phyloP scores from a whole-genome alignment of 2,329 filamentous ascomycete species.

The Hymenoscyphus salicellus region DNA sequence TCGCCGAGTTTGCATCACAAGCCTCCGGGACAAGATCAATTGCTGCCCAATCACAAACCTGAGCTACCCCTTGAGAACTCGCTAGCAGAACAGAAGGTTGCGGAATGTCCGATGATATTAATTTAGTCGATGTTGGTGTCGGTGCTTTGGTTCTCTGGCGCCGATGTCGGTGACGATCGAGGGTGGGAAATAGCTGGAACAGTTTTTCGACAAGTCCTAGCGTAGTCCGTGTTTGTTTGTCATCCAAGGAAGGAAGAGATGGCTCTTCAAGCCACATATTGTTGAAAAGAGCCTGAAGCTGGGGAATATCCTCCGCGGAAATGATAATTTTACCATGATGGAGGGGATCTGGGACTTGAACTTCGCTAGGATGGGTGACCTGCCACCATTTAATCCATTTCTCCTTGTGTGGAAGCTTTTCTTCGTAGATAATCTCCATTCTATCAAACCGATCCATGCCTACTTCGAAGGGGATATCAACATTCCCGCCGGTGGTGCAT shows the following conservation, averaged over 20 bases:
- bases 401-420: not conserved
- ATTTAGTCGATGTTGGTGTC: too few species aligned
- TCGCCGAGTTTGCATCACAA: too few species aligned
- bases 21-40: too few species aligned
- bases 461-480: not conserved
- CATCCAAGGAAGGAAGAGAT: not conserved
- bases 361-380: slow-evolving; percentile 10
- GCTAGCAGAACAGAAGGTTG: too few species aligned
- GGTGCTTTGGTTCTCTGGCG: not conserved
- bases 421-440: not conserved
- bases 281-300: not conserved
- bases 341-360: not conserved
- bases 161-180: not conserved
- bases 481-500: not conserved
- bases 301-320: not conserved
- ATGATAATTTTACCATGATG: not conserved
- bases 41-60: too few species aligned
- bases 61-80: too few species aligned
- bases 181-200: not conserved
- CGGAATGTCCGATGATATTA: too few species aligned
- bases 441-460: not conserved
- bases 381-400: not conserved
- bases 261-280: not conserved
- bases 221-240: not conserved
- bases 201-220: not conserved